phyloP scores from a whole-genome alignment of 768 basidiomycete species.

The Russula virescens region DNA sequence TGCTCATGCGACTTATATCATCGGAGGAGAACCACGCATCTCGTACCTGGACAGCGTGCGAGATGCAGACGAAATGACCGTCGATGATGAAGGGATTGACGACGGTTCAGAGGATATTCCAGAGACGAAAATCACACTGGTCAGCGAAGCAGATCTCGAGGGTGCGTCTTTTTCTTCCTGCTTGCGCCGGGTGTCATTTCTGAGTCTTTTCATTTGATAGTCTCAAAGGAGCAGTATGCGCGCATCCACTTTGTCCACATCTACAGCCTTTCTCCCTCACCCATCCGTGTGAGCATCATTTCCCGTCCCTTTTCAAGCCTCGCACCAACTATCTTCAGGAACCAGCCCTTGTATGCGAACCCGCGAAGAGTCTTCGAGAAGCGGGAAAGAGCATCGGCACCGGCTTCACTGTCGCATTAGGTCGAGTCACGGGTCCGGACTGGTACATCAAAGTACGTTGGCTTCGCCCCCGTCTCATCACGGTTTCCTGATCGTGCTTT shows the following conservation, averaged over 20 bases:
- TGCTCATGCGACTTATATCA: conserved; percentile 62
- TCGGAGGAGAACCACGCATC: conserved; percentile 47
- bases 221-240: conserved; percentile 45
- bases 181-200: background rate
- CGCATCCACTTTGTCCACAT: conserved; percentile 54
- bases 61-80: conserved; percentile 31
- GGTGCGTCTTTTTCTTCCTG: conserved; percentile 38
- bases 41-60: conserved; percentile 1
- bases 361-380: conserved; percentile 19
- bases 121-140: conserved; percentile 49
- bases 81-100: conserved; percentile 35
- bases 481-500: background rate
- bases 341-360: conserved; percentile 34
- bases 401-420: conserved; percentile 8
- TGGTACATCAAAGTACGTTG: conserved; percentile 16
- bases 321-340: conserved; percentile 35
- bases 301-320: background rate
- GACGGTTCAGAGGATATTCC: conserved; percentile 40
- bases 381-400: background rate
- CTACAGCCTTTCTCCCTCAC: conserved; percentile 67
- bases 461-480: background rate
- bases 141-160: conserved; percentile 59
- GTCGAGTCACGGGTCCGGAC: conserved; percentile 16
- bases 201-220: conserved; percentile 34
- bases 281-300: conserved; percentile 44